Conservation (phyloP, 257 asterid species). For the Sherardia arvensis region DNA sequence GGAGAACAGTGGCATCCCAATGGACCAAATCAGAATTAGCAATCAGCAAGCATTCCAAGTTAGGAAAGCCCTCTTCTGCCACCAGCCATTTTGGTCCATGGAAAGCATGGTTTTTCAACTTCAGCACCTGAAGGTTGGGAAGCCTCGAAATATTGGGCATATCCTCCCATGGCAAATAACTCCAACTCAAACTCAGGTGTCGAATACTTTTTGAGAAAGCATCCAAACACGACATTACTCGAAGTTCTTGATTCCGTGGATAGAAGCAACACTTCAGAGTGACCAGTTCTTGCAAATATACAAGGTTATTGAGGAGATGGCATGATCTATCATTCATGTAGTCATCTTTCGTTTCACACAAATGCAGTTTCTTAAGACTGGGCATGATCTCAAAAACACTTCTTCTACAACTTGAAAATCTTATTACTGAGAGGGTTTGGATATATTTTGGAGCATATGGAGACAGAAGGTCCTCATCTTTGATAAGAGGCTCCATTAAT, state of each 20-base stretch:
- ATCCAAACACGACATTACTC: background rate
- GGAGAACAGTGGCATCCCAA: conserved; percentile 2
- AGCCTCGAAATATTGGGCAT: background rate
- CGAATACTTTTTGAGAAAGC: background rate
- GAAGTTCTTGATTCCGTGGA: background rate
- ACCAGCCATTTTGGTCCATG: conserved; percentile 7
- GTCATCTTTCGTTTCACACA: background rate
- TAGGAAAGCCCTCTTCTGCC: background rate
- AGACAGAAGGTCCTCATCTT: background rate
- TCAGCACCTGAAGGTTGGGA: conserved; percentile 11
- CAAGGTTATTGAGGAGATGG: background rate
- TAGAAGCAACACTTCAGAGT: background rate
- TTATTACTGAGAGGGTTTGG: background rate
- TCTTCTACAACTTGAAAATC: background rate
- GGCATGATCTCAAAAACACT: background rate
- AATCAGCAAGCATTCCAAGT: conserved; percentile 1
- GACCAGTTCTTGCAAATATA: background rate
- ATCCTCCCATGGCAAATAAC: conserved; percentile 6
- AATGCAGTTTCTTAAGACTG: background rate
- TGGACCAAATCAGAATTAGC: too few species aligned
- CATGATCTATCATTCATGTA: background rate
- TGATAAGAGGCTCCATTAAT: conserved; percentile 4
- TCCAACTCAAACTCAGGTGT: conserved; percentile 1
- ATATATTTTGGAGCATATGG: background rate
- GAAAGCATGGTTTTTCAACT: conserved; percentile 11